phyloP scores from a whole-genome alignment of 768 basidiomycete species.

The Leccinum disarticulatum region DNA sequence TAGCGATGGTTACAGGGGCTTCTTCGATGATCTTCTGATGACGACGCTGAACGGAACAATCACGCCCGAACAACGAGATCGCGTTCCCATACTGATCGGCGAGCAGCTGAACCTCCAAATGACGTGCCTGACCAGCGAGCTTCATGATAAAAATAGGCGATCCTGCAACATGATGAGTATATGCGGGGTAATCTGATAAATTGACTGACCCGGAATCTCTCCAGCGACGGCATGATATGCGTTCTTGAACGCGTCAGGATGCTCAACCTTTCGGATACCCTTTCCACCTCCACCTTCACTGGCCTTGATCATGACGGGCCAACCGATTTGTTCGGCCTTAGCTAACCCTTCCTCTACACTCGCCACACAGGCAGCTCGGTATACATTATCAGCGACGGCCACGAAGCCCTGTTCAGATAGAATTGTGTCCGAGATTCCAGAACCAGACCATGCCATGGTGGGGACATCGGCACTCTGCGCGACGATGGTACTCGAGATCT shows the following conservation, averaged over 20 bases:
- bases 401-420: constrained; percentile 88
- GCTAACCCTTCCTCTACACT: constrained; percentile 83
- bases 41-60: constrained; percentile 98
- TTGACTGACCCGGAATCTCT: constrained; percentile 86
- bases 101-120: constrained; percentile 96
- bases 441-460: constrained; percentile 98
- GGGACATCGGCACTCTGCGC: constrained; percentile 96
- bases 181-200: background rate
- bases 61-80: constrained; percentile 97
- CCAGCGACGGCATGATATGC: constrained; percentile 91
- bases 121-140: constrained; percentile 95
- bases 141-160: constrained; percentile 99
- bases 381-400: constrained; percentile 89
- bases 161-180: constrained; percentile 46
- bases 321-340: constrained; percentile 87
- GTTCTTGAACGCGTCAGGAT: constrained; percentile 86
- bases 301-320: constrained; percentile 99
- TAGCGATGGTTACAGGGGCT: constrained; percentile 97
- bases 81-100: constrained; percentile 99
- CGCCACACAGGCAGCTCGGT: constrained; percentile 84
- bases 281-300: constrained; percentile 99
- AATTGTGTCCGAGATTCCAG: constrained; percentile 85
- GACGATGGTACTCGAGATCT: constrained; percentile 99
- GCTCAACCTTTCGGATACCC: constrained; percentile 94
- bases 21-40: constrained; percentile 99